These are phyloP conservation scores for Microstroma glucosiphilum DNA, from an alignment of 1,284 basidiomycete genomes.

Conservation along the genomic window DNA sequence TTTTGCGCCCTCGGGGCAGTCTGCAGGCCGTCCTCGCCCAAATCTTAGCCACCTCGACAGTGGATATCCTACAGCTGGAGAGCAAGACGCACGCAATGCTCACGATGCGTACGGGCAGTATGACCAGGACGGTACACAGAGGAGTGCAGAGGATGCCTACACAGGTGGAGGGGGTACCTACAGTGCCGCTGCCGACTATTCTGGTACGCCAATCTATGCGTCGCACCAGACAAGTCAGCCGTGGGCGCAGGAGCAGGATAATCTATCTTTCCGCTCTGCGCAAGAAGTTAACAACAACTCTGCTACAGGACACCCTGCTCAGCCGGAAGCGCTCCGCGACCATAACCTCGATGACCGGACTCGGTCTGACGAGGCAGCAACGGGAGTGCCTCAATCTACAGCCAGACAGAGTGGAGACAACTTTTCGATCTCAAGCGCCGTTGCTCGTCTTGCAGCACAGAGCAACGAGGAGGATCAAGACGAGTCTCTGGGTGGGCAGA, in stretches of 20 bases:
- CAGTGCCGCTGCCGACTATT: background rate
- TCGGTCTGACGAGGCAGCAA: background rate
- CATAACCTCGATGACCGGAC: background rate
- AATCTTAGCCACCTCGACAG: slow-evolving; percentile 18
- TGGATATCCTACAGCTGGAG: slow-evolving; percentile 10
- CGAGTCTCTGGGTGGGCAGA: too few relatives aligned
- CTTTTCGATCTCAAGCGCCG: too few relatives aligned
- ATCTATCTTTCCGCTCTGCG: background rate
- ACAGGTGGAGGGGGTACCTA: background rate
- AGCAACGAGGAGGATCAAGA: too few relatives aligned
- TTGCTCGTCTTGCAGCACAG: too few relatives aligned
- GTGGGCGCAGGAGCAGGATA: background rate
- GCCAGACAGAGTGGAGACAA: too few relatives aligned
- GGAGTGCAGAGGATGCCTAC: slow-evolving; percentile 24
- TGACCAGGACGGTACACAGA: slow-evolving; percentile 13
- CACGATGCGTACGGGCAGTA: slow-evolving; percentile 17
- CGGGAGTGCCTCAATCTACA: too few relatives aligned
- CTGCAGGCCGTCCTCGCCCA: slow-evolving; percentile 11
- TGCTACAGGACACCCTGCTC: background rate
- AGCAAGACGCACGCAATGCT: background rate
- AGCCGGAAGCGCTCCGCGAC: background rate
- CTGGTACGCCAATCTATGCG: slow-evolving; percentile 15
- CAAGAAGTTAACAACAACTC: too few relatives aligned
- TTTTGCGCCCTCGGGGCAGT: slow-evolving; percentile 25
- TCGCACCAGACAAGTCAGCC: slow-evolving; percentile 9